phyloP scores from a whole-genome alignment of 148 eudicot genomes.

The Chenopodium album region DNA sequence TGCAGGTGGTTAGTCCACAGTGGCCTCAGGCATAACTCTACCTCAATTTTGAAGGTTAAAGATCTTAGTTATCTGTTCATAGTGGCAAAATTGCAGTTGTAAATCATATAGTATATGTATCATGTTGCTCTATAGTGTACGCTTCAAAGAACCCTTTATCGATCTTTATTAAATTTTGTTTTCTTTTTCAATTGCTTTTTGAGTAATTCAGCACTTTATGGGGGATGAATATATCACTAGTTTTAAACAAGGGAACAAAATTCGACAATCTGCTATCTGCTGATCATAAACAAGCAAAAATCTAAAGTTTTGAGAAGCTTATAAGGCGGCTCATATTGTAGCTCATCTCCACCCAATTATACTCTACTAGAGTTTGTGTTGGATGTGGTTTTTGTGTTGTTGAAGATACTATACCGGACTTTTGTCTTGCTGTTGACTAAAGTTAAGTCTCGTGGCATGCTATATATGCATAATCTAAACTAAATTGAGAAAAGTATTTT shows the following conservation, averaged over 20 bases:
- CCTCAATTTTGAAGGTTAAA: not conserved
- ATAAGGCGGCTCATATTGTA: too few species aligned
- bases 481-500: not conserved
- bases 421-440: too few species aligned
- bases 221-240: not conserved
- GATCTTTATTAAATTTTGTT: not conserved
- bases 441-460: too few species aligned
- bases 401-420: too few species aligned
- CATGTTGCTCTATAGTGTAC: not conserved
- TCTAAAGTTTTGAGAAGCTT: too few species aligned
- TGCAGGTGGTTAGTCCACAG: conserved; percentile 97
- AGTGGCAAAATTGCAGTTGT: not conserved
- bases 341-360: too few species aligned
- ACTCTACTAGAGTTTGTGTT: too few species aligned
- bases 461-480: not conserved
- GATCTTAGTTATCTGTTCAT: not conserved
- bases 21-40: conserved; percentile 70
- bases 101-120: not conserved
- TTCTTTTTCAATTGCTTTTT: not conserved
- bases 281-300: too few species aligned
- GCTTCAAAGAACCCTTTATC: not conserved
- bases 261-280: too few species aligned
- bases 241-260: too few species aligned
- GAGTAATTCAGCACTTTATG: not conserved
- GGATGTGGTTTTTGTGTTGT: too few species aligned